These are phyloP conservation scores for Ophiostoma perfectum DNA, from an alignment of 2,329 filamentous ascomycete species.

Conservation along the genomic window DNA sequence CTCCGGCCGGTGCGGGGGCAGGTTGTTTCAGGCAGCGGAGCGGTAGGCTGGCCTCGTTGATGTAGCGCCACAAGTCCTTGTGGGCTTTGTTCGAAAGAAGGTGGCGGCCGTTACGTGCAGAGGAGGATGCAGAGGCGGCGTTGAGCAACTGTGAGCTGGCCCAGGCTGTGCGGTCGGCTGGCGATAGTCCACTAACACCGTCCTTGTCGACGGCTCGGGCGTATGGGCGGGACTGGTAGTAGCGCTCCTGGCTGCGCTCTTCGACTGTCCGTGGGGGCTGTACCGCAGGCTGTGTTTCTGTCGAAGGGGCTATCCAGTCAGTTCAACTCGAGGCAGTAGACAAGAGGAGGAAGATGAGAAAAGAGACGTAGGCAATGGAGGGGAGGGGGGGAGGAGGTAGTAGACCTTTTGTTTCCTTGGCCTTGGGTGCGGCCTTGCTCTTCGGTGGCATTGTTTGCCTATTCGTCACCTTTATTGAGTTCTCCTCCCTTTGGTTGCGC, in stretches of 20 bases:
- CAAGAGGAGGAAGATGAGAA: background rate
- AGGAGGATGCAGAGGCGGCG: constrained; percentile 37
- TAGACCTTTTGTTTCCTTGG: constrained; percentile 32
- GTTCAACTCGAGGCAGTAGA: constrained; percentile 3
- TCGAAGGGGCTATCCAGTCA: background rate
- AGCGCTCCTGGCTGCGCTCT: constrained; percentile 44
- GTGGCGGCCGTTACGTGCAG: constrained; percentile 23
- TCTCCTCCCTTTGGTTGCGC: background rate
- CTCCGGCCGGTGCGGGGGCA: background rate
- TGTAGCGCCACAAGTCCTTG: constrained; percentile 53
- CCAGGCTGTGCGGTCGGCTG: constrained; percentile 47
- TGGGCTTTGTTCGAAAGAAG: constrained; percentile 43
- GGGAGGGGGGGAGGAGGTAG: background rate
- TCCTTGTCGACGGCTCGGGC: constrained; percentile 41
- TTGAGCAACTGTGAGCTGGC: constrained; percentile 43
- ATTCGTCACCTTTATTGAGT: background rate
- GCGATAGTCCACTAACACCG: constrained; percentile 42
- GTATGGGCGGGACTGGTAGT: constrained; percentile 48
- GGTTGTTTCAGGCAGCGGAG: constrained; percentile 38
- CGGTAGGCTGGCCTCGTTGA: constrained; percentile 49
- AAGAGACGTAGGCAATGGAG: background rate
- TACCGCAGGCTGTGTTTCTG: constrained; percentile 30
- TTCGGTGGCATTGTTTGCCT: constrained; percentile 34
- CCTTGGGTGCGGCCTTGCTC: constrained; percentile 30
- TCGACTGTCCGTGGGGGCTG: constrained; percentile 41